These are phyloP conservation scores for Pichia sp. DNA, from an alignment of 1,139 yeast genomes.

Conservation along the genomic window DNA sequence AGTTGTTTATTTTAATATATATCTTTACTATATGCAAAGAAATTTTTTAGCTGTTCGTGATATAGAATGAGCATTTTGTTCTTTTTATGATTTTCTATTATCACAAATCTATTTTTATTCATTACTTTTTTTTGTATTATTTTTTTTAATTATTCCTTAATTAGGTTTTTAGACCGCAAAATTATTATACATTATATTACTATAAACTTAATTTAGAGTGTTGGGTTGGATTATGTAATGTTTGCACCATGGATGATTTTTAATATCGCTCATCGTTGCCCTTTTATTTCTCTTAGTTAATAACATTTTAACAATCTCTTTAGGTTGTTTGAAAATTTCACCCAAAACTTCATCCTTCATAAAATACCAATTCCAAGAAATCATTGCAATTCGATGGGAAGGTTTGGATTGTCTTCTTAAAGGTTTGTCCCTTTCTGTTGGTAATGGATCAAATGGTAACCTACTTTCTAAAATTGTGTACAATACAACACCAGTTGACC, in stretches of 20 bases:
- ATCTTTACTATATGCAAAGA: too few relatives aligned
- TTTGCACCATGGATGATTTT: slow-evolving; percentile 18
- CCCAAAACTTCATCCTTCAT: slow-evolving; percentile 30
- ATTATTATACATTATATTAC: neutral
- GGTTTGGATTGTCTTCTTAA: slow-evolving; percentile 48
- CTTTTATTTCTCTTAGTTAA: slow-evolving; percentile 50
- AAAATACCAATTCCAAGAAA: slow-evolving; percentile 82
- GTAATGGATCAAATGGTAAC: slow-evolving; percentile 81
- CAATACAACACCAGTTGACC: slow-evolving; percentile 91
- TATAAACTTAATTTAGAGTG: too few relatives aligned
- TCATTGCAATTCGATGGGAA: slow-evolving; percentile 85
- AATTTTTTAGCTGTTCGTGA: too few relatives aligned
- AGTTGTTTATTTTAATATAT: too few relatives aligned
- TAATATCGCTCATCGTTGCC: slow-evolving; percentile 33
- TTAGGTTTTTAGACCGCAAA: too few relatives aligned
- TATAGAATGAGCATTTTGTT: too few relatives aligned
- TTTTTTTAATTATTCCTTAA: too few relatives aligned
- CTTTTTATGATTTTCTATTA: too few relatives aligned
- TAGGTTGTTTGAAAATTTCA: slow-evolving; percentile 34
- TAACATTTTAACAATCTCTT: slow-evolving; percentile 46
- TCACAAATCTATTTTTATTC: too few relatives aligned
- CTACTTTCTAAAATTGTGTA: slow-evolving; percentile 79
- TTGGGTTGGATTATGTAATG: slow-evolving; percentile 3
- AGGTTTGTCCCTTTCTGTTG: slow-evolving; percentile 27
- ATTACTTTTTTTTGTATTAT: too few relatives aligned